phyloP scores from a whole-genome alignment of 148 eudicot species.

The Cornus controversa region DNA sequence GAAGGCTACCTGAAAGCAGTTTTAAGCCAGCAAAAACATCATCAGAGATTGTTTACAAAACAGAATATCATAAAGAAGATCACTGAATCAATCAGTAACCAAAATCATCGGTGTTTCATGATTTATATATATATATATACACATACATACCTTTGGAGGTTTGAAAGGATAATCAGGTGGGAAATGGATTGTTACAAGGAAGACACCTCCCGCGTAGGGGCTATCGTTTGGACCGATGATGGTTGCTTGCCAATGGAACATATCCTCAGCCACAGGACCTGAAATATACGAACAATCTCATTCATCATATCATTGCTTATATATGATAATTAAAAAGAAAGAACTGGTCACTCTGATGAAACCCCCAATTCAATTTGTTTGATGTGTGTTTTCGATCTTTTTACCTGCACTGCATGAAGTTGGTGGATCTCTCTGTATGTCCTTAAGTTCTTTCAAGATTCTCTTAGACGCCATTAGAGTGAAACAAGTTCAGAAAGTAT shows the following conservation, averaged over 20 bases:
- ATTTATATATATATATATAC: no score
- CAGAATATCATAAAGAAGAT: neutral
- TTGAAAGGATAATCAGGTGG: conserved; percentile 77
- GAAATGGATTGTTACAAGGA: conserved; percentile 62
- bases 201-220: conserved; percentile 65
- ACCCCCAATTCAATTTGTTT: no score
- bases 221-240: conserved; percentile 68
- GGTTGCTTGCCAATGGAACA: conserved; percentile 80
- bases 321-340: no score
- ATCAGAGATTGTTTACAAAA: neutral
- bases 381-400: neutral
- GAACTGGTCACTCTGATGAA: no score
- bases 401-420: conserved; percentile 78
- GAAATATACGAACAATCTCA: neutral
- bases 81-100: no score
- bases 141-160: conserved; percentile 85
- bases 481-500: neutral
- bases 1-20: conserved; percentile 57
- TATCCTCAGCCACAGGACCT: conserved; percentile 68
- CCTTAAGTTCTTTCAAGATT: conserved; percentile 70
- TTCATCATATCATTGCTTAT: neutral
- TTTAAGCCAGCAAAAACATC: neutral
- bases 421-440: conserved; percentile 75
- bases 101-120: neutral
- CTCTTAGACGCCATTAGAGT: conserved; percentile 59